These are phyloP conservation scores for Diaporthe sp. DNA, from an alignment of 2,329 filamentous ascomycete genomes.

Conservation along the genomic window DNA sequence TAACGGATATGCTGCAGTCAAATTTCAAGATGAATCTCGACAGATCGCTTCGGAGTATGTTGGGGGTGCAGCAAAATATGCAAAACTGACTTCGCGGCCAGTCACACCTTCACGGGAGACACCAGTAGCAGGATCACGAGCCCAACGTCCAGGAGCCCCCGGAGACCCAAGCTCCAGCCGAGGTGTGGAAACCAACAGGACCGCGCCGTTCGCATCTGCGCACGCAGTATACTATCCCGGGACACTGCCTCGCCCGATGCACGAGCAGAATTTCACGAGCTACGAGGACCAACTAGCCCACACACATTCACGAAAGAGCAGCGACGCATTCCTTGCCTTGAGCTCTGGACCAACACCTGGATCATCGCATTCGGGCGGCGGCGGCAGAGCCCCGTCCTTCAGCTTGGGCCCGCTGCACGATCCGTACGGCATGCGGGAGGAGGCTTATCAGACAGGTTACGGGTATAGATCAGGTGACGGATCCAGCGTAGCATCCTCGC, in stretches of 20 bases:
- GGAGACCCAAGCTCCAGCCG: background rate
- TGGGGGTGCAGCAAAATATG: conserved; percentile 82
- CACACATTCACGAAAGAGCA: conserved; percentile 34
- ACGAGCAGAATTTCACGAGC: conserved; percentile 34
- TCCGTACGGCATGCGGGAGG: conserved; percentile 45
- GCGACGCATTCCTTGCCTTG: conserved; percentile 33
- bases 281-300: conserved; percentile 39
- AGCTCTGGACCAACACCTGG: conserved; percentile 44
- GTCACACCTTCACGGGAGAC: conserved; percentile 49
- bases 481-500: conserved; percentile 56
- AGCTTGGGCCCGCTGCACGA: conserved; percentile 40
- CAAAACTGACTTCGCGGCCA: conserved; percentile 62
- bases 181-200: conserved; percentile 14
- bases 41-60: conserved; percentile 92
- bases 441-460: conserved; percentile 45
- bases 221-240: conserved; percentile 37
- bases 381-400: conserved; percentile 41
- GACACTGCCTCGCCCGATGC: conserved; percentile 9
- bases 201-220: conserved; percentile 12
- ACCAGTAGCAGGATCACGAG: conserved; percentile 45
- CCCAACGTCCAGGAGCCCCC: background rate
- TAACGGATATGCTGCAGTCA: conserved; percentile 61
- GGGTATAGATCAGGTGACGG: conserved; percentile 54
- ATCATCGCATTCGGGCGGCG: conserved; percentile 44
- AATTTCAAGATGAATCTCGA: conserved; percentile 90